These are phyloP conservation scores for Dioszegia crocea DNA, from an alignment of 768 basidiomycete genomes.

Conservation along the genomic window DNA sequence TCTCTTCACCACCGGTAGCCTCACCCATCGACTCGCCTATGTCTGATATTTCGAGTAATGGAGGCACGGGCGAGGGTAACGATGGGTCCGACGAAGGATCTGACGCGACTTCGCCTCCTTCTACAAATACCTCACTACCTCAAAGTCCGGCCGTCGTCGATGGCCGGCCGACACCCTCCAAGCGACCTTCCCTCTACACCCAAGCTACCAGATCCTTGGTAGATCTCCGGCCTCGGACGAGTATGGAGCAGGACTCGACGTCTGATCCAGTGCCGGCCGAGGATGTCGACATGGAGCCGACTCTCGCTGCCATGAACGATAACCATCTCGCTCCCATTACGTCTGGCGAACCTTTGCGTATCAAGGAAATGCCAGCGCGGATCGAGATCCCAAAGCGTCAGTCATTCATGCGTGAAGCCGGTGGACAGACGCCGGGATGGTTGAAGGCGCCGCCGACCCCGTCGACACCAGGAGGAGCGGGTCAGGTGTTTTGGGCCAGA, in stretches of 20 bases:
- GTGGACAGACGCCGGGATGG: slow-evolving; percentile 29
- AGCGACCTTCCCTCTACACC: slow-evolving; percentile 28
- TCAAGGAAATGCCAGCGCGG: background rate
- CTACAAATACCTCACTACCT: slow-evolving; percentile 4
- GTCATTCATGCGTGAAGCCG: slow-evolving; percentile 3
- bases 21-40: background rate
- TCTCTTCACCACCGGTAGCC: background rate
- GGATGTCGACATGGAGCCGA: background rate
- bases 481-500: slow-evolving; percentile 25
- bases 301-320: background rate
- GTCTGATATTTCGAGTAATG: background rate
- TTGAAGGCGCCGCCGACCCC: slow-evolving; percentile 44
- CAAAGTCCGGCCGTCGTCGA: background rate
- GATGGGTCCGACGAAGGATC: slow-evolving; percentile 5
- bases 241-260: background rate
- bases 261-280: background rate
- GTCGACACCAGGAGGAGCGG: slow-evolving; percentile 11
- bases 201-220: slow-evolving; percentile 40
- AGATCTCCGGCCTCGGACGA: slow-evolving; percentile 20
- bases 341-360: slow-evolving; percentile 16
- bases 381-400: slow-evolving; percentile 8
- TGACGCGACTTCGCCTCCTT: background rate
- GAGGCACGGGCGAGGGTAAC: background rate
- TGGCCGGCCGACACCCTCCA: background rate
- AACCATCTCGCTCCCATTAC: slow-evolving; percentile 19